Evolutionary conservation across 2,329 filamentous ascomycete species (phyloP), one percentile per base, ranked within the genome.

Genomic region (Fusarium nelsonii): DNA sequence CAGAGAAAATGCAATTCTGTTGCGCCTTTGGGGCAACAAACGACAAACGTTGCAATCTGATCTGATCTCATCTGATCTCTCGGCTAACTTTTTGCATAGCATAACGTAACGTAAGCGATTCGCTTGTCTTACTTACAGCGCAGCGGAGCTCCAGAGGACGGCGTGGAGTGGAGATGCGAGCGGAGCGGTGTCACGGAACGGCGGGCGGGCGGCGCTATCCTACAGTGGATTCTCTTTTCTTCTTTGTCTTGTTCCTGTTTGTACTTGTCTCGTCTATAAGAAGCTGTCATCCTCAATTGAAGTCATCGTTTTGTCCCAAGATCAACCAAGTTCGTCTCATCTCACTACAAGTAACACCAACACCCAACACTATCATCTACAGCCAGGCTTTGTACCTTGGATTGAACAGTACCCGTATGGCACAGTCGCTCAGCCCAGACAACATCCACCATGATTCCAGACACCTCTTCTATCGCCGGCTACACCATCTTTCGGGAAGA

Each of bases 401-500:
- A 56, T 58, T 28, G 4, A 28, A 50, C 8, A 26, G n/a, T 61
- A 69, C 37, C 65, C 73, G 73, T 69, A 75, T 76, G 74, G 72
- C 62, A 76, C 63, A 74, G 66, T 76, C 63, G 49, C 69, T 71
- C 45, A 73, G 65, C 41, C 62, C 65, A 53, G 61, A 74, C 54
- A 72, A 64, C 82, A 80, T 70, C 81, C 75, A 80, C 54, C 75
- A 81, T 81, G 79, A 80, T 79, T 75, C 69, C 70, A 73, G 82
- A 83, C 74, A 82, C 80, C 63, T 76, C 77, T 65, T 78, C 79
- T 66, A 80, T 83, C 75, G 75, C 81, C 70, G 81, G 82, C 52
- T 83, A 83, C 77, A 81, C 80, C 62, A 81, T 83, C 65, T 81
- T 78, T 73, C 81, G 80, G 74, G 80, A 81, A 71, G 81, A 80